Conservation (phyloP, 2,329 filamentous ascomycete genomes). For the Sclerotinia glacialis region DNA sequence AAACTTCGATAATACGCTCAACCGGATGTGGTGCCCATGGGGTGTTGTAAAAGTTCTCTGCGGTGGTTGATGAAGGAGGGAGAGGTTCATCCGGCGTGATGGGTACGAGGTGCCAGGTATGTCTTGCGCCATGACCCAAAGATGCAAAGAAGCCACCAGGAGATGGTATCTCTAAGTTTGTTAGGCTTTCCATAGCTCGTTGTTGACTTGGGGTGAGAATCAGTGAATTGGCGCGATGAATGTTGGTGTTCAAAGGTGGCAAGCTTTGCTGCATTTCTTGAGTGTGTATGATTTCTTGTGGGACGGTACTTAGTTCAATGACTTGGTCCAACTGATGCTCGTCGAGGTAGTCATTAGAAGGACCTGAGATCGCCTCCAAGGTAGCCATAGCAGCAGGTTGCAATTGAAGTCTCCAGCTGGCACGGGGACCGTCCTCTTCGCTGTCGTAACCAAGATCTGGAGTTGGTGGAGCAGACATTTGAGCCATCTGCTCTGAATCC, state of each 20-base stretch:
- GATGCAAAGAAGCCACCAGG: constrained; percentile 90
- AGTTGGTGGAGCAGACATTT: constrained; percentile 79
- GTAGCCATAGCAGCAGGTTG: constrained; percentile 79
- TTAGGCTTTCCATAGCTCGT: constrained; percentile 67
- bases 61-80: constrained; percentile 82
- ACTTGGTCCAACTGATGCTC: constrained; percentile 56
- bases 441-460: constrained; percentile 64
- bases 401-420: constrained; percentile 60
- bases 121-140: constrained; percentile 69
- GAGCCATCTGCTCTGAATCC: constrained; percentile 81
- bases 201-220: constrained; percentile 51
- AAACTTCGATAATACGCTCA: constrained; percentile 65
- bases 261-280: constrained; percentile 54
- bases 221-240: constrained; percentile 40
- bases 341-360: constrained; percentile 59
- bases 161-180: constrained; percentile 82
- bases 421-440: constrained; percentile 62
- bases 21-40: constrained; percentile 66
- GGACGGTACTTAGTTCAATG: constrained; percentile 46
- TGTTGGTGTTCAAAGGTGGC: constrained; percentile 49
- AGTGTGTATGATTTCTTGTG: constrained; percentile 40
- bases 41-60: constrained; percentile 84
- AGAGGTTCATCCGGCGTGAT: constrained; percentile 52
- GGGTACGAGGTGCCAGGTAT: constrained; percentile 73
- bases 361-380: constrained; percentile 67